phyloP scores from a whole-genome alignment of 257 asterid genomes.

The Ajuga chamaepitys region DNA sequence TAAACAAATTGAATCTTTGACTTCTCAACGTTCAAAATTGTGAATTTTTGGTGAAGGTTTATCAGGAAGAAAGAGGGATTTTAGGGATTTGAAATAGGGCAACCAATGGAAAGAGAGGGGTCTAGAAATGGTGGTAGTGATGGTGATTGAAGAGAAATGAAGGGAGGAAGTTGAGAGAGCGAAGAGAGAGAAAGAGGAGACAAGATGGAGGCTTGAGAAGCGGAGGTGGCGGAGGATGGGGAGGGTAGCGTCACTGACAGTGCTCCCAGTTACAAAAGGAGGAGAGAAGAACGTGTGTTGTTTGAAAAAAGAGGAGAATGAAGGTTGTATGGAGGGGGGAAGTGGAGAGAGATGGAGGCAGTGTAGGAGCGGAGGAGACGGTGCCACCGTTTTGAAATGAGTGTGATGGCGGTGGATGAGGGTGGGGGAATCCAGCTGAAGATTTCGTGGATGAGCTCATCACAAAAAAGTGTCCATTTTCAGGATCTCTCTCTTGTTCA shows the following conservation, averaged over 20 bases:
- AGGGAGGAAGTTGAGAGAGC: conserved; percentile 40
- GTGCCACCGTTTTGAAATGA: conserved; percentile 62
- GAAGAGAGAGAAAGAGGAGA: conserved; percentile 30
- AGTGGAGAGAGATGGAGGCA: conserved; percentile 41
- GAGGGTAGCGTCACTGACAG: conserved; percentile 24
- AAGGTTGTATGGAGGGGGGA: conserved; percentile 25
- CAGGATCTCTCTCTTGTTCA: background rate
- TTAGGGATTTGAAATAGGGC: conserved; percentile 28
- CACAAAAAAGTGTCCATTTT: conserved; percentile 63
- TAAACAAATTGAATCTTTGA: conserved; percentile 3
- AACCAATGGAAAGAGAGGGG: conserved; percentile 53
- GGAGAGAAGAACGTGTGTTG: conserved; percentile 47
- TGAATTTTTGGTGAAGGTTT: conserved; percentile 15
- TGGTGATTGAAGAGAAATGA: conserved; percentile 41
- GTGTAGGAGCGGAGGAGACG: conserved; percentile 67
- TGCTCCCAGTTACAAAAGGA: conserved; percentile 27
- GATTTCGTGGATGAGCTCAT: conserved; percentile 74
- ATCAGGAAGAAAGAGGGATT: conserved; percentile 35
- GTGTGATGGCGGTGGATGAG: conserved; percentile 40
- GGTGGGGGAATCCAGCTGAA: conserved; percentile 70
- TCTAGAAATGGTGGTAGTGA: conserved; percentile 44
- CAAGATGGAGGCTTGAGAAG: conserved; percentile 29
- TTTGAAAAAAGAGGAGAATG: conserved; percentile 37
- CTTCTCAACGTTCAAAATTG: background rate
- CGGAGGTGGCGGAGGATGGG: conserved; percentile 47